A percentile compares a stretch with the other conserved stretches of the same genome.
Conservation (phyloP, 495 filamentous ascomycete genomes). For the Platismatia glauca region DNA sequence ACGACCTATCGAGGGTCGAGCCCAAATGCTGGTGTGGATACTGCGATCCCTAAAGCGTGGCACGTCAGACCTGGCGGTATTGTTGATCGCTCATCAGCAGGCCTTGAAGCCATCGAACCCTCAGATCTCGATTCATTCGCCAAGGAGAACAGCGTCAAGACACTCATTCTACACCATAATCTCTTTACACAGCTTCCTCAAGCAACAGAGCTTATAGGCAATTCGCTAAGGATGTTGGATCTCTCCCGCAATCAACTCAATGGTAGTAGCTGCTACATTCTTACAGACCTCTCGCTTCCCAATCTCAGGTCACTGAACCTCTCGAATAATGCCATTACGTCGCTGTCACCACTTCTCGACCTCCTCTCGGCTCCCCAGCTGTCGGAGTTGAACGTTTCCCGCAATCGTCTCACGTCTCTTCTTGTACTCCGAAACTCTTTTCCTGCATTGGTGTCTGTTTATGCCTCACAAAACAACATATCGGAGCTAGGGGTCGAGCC, state of each 20-base stretch:
- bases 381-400: constrained; percentile 66
- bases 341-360: constrained; percentile 51
- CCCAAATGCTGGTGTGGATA: constrained; percentile 8
- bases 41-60: constrained; percentile 35
- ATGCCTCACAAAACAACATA: constrained; percentile 69
- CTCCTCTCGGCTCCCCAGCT: constrained; percentile 63
- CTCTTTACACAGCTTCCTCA: constrained; percentile 59
- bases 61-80: constrained; percentile 60
- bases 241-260: constrained; percentile 70
- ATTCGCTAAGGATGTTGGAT: constrained; percentile 63
- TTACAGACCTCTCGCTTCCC: constrained; percentile 56
- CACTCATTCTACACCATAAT: constrained; percentile 68
- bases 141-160: constrained; percentile 37
- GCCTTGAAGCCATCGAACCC: constrained; percentile 41
- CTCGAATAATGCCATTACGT: constrained; percentile 55
- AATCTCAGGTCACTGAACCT: constrained; percentile 68
- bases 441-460: constrained; percentile 55
- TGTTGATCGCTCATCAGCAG: constrained; percentile 61
- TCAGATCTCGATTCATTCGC: constrained; percentile 40
- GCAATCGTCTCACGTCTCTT: constrained; percentile 64
- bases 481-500: constrained; percentile 61
- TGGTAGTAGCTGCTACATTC: constrained; percentile 48
- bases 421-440: constrained; percentile 49
- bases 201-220: constrained; percentile 55
- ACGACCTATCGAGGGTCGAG: constrained; percentile 33